Evolutionary conservation across 208 protist species (phyloP).

Genomic region (Crithidia brevicula): DNA sequence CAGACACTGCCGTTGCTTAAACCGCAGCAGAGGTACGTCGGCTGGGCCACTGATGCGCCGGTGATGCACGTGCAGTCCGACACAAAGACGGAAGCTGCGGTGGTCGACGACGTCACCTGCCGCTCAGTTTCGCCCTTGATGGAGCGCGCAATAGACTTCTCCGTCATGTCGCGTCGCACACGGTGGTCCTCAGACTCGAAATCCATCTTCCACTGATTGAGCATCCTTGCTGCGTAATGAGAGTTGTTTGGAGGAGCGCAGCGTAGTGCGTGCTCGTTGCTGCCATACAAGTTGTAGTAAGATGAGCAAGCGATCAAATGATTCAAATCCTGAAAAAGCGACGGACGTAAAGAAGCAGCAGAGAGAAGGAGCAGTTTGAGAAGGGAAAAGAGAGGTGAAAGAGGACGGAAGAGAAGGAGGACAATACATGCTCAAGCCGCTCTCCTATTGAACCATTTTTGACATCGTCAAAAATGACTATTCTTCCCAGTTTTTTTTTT

Average conservation of each 20-base stretch:
- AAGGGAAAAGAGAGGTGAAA: constrained; percentile 25
- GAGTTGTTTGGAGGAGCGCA: no score
- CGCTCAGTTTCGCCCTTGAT: constrained; percentile 47
- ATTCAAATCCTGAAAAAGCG: no score
- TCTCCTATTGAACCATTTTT: no score
- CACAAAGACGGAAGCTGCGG: constrained; percentile 44
- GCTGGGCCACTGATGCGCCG: constrained; percentile 22
- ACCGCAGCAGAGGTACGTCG: constrained; percentile 60
- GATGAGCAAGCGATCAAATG: no score
- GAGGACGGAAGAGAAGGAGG: no score
- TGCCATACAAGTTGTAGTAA: no score
- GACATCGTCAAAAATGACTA: no score
- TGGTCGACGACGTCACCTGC: constrained; percentile 65
- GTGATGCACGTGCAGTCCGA: constrained; percentile 62
- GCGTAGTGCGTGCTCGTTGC: no score
- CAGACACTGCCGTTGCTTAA: constrained; percentile 69
- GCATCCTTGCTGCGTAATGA: constrained; percentile 15
- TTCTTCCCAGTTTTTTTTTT: no score
- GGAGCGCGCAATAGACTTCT: constrained; percentile 54
- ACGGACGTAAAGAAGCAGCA: neutral
- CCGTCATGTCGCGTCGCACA: constrained; percentile 52
- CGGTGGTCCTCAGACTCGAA: constrained; percentile 47
- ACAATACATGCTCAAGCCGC: no score
- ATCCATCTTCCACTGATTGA: constrained; percentile 38
- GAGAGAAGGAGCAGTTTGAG: neutral